Evolutionary conservation across 2,329 filamentous ascomycete species (phyloP), one percentile per base, ranked within the genome.

Genomic region (Aspergillus ochraceus): DNA sequence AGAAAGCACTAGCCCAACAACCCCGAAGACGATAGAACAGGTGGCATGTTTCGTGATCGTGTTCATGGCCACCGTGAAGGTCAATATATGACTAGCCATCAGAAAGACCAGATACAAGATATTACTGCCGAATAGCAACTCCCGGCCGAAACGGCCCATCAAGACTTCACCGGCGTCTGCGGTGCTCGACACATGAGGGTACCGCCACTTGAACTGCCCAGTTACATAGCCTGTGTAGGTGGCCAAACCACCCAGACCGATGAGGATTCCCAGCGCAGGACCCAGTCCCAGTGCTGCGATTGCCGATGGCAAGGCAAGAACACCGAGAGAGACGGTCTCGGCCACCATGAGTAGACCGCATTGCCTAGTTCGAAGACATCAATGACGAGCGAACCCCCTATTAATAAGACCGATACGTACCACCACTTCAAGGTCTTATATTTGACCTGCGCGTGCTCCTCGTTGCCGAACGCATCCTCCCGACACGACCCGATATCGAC

Each of bases 41-140:
- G 81, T 79, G 0, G 79, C 82, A 61, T 88, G 81, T 1, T 83
- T 73, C 4, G 85, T 85, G 49, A 90, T 76, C 55, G 81, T 84
- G 64, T 85, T 85, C 71, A 89, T 83, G 68, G 86, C 87, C 65
- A 90, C 87, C 20, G 81, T 82, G 62, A 89, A 89, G 0, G 86
- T 88, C 59, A 90, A 74, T 58, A 88, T 80, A 74, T 91, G 89
- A 10, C 86, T 88, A 36, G 82, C 87, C 71, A 88, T 85, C 62
- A 88, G 83, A 75, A 90, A 88, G 60, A 87, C 75, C 45, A 90
- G 76, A 70, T 89, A 84, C 14, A 90, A 72, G 5, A 82, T 73
- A 64, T 88, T 86, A 64, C 83, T 86, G 59, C 77, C 73, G n/a
- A 85, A 86, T 39, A 88, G 78, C 32, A 90, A 61, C 70, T 88